Conservation (phyloP, 164 flowering plant genomes). For the Taxillus chinensis region DNA sequence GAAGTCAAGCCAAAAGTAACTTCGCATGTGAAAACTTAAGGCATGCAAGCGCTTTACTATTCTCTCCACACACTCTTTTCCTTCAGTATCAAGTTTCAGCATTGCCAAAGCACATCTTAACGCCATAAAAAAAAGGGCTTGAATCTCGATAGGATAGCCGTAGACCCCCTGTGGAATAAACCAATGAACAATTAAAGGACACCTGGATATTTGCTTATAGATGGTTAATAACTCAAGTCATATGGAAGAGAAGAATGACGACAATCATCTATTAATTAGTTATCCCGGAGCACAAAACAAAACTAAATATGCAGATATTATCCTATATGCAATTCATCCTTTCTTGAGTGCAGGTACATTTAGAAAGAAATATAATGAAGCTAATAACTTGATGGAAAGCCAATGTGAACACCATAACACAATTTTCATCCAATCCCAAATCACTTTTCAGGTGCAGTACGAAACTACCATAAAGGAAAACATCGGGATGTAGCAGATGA, state of each 20-base stretch:
- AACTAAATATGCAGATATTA: too few relatives aligned
- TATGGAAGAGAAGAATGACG: too few relatives aligned
- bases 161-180: constrained; percentile 18
- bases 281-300: too few relatives aligned
- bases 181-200: neutral
- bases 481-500: too few relatives aligned
- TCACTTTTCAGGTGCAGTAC: too few relatives aligned
- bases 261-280: neutral
- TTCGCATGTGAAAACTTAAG: constrained; percentile 8
- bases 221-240: neutral
- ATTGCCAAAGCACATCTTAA: constrained; percentile 21
- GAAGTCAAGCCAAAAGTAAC: constrained; percentile 11
- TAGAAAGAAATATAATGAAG: too few relatives aligned
- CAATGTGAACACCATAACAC: too few relatives aligned
- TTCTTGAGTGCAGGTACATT: too few relatives aligned
- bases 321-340: too few relatives aligned
- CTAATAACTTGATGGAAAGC: too few relatives aligned
- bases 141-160: constrained; percentile 10
- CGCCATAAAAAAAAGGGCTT: constrained; percentile 10
- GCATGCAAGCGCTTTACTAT: constrained; percentile 7
- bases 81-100: constrained; percentile 5
- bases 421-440: too few relatives aligned
- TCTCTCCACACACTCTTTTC: constrained; percentile 5
- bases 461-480: too few relatives aligned
- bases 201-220: neutral